Base-by-base conservation (phyloP, 2,329 filamentous ascomycete genomes). In the Parafenestella ontariensis region DNA sequence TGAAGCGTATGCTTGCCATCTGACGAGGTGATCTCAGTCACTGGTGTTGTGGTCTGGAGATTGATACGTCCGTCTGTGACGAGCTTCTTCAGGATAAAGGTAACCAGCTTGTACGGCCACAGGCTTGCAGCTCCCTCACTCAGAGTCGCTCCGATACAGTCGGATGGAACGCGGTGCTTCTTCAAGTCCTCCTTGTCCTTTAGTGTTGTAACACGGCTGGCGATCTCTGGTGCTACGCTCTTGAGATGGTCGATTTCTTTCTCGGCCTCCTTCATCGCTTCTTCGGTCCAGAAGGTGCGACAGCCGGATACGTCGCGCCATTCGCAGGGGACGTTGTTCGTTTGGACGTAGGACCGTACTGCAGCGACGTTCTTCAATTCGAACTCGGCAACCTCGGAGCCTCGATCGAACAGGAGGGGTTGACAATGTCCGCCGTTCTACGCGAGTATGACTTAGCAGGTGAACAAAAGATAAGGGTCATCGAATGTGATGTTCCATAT, bases 21-120 rank as follows among this genome's bases (percentile, higher is more conserved):
- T 31, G 60, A 52, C 23, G 65, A 72, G 2, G 59, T 65, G n/a
- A 74, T 72, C 17, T 71, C 58, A 3, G 69, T 68, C 1, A 87
- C 89, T 0, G 89, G 85, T 15, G 90, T 93, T 53, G 83, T 85
- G 5, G 89, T 92, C 74, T 93, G 90, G 23, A 94, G 79, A 66
- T 92, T 92, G 67, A 92, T 86, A 9, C 68, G 71, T 2, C 70
- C 75, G 1, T 73, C 72, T 17, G 79, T 75, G 7, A 83, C 66
- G 0, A 91, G 81, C 8, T 78, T 74, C 69, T 90, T 85, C 0
- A 96, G 77, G 0, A 93, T 81, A 75, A 87, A 89, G 1, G 86
- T 80, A 1, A 96, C 87, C 17, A 96, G 83, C 76, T 95, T 96
- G 75, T 96, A 96, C 0, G 92, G 92, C 89, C 89, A 93, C 41